Conservation (phyloP, 1,284 basidiomycete species). For the Taiwanofungus camphoratus region DNA sequence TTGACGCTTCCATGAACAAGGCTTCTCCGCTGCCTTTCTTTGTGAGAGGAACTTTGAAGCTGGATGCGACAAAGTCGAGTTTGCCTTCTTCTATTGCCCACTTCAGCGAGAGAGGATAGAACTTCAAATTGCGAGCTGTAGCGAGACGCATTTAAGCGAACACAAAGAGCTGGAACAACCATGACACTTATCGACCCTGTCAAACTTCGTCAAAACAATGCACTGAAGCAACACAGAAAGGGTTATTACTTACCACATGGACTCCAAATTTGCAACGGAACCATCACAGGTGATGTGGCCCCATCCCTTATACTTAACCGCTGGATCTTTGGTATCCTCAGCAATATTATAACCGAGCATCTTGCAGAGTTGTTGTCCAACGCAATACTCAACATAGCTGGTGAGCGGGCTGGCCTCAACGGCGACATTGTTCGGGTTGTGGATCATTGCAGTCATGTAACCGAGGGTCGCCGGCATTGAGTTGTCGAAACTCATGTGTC, state of each 20-base stretch:
- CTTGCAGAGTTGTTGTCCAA: constrained; percentile 36
- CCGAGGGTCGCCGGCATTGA: constrained; percentile 35
- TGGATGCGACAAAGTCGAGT: constrained; percentile 25
- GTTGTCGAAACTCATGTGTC: constrained; percentile 36
- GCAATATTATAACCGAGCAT: constrained; percentile 34
- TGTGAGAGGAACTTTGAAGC: constrained; percentile 23
- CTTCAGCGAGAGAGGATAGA: constrained; percentile 32
- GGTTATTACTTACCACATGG: constrained; percentile 34
- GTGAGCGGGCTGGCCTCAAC: constrained; percentile 38
- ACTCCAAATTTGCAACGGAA: constrained; percentile 42
- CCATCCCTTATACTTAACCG: constrained; percentile 25
- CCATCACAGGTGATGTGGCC: constrained; percentile 43
- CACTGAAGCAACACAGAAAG: neutral
- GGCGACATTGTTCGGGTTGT: constrained; percentile 42
- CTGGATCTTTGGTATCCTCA: neutral
- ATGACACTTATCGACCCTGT: constrained; percentile 17
- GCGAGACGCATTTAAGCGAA: constrained; percentile 7
- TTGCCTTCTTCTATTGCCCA: constrained; percentile 26
- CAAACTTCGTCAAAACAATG: neutral
- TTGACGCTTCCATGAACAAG: constrained; percentile 21
- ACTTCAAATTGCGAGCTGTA: constrained; percentile 34
- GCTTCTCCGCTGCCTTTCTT: constrained; percentile 9
- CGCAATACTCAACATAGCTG: constrained; percentile 33
- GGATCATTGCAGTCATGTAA: constrained; percentile 32
- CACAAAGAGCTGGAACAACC: neutral